phyloP scores from a whole-genome alignment of 305 asterid genomes.

The Fraxinus ornus region DNA sequence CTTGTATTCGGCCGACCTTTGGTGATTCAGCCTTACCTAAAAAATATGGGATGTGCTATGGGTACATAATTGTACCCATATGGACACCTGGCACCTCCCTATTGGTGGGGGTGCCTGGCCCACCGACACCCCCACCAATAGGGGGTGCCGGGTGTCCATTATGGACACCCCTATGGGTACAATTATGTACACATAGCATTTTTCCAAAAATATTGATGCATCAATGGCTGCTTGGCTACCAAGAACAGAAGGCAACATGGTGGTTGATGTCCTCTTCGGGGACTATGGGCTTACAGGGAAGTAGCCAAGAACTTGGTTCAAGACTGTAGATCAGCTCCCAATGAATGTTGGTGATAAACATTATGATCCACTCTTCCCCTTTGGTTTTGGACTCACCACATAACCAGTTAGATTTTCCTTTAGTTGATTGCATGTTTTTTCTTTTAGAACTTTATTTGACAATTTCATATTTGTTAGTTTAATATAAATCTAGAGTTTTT shows the following conservation, averaged over 20 bases:
- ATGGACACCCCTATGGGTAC: too few relatives aligned
- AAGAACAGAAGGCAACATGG: conserved; percentile 56
- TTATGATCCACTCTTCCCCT: conserved; percentile 64
- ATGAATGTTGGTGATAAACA: conserved; percentile 53
- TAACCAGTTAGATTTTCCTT: background rate
- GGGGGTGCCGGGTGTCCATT: too few relatives aligned
- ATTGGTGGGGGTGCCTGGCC: too few relatives aligned
- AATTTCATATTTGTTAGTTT: too few relatives aligned
- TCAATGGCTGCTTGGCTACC: conserved; percentile 60
- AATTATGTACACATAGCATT: too few relatives aligned
- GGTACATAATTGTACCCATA: too few relatives aligned
- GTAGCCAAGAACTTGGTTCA: conserved; percentile 57
- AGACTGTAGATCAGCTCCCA: conserved; percentile 51
- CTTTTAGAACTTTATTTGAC: background rate
- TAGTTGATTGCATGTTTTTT: background rate
- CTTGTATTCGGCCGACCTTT: conserved; percentile 52
- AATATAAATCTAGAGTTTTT: too few relatives aligned
- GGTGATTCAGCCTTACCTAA: conserved; percentile 43
- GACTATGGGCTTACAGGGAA: conserved; percentile 52
- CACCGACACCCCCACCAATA: too few relatives aligned
- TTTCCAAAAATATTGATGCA: too few relatives aligned
- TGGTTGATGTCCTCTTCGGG: conserved; percentile 58
- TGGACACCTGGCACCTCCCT: too few relatives aligned
- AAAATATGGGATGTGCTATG: conserved; percentile 7
- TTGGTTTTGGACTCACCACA: conserved; percentile 57